Percentiles rank a stretch among this genome's conserved stretches.
These are phyloP conservation scores for Niveomyces coronatus DNA, from an alignment of 2,329 filamentous ascomycete genomes.

Conservation along the genomic window DNA sequence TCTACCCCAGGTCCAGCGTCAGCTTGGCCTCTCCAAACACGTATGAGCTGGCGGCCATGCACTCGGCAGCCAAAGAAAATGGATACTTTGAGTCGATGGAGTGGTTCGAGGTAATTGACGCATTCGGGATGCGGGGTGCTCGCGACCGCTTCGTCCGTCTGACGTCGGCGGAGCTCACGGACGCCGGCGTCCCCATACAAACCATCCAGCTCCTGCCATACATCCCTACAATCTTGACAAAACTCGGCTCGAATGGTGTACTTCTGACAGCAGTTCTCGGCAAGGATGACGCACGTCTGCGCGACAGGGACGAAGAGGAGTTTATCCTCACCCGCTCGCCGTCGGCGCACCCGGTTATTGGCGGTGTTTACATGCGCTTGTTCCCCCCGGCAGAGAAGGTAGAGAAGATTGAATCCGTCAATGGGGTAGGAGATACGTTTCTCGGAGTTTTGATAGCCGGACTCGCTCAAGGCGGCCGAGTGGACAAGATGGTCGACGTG, in stretches of 20 bases:
- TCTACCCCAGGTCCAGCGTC: constrained; percentile 54
- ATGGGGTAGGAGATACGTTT: constrained; percentile 91
- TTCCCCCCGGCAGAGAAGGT: constrained; percentile 60
- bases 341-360: constrained; percentile 41
- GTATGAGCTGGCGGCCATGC: constrained; percentile 72
- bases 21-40: constrained; percentile 75
- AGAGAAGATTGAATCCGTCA: constrained; percentile 72
- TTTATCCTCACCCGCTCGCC: constrained; percentile 61
- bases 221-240: constrained; percentile 75
- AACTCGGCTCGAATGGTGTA: constrained; percentile 67
- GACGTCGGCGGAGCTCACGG: constrained; percentile 58
- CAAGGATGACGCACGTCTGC: constrained; percentile 57
- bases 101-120: constrained; percentile 76
- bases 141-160: constrained; percentile 60
- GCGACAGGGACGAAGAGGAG: constrained; percentile 47
- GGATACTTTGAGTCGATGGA: constrained; percentile 56
- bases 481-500: constrained; percentile 58
- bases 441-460: constrained; percentile 76
- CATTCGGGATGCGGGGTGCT: constrained; percentile 65
- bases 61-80: constrained; percentile 54
- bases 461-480: constrained; percentile 47
- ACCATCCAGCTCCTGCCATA: constrained; percentile 78
- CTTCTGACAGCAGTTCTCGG: constrained; percentile 63
- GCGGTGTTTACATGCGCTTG: constrained; percentile 73
- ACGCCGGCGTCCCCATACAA: constrained; percentile 75